Conservation (phyloP, 2,329 filamentous ascomycete genomes). For the Neonectria faginata region DNA sequence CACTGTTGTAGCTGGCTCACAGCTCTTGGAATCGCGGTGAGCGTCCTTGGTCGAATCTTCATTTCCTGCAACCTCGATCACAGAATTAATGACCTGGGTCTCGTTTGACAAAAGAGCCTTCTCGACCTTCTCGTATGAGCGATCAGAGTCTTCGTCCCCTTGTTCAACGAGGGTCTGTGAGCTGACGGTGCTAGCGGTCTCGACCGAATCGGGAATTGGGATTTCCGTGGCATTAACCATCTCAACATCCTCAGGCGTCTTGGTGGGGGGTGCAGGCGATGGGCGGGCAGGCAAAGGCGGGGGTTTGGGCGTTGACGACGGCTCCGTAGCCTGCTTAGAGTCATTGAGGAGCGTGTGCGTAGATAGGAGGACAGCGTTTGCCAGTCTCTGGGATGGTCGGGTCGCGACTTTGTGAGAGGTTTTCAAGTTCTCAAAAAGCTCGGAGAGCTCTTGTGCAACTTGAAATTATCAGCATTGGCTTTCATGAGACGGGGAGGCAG, state of each 20-base stretch:
- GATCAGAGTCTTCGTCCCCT: conserved; percentile 52
- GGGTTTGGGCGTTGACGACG: conserved; percentile 46
- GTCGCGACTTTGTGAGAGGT: conserved; percentile 71
- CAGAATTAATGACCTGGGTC: conserved; percentile 42
- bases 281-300: conserved; percentile 65
- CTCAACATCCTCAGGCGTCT: conserved; percentile 49
- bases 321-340: conserved; percentile 45
- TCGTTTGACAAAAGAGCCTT: conserved; percentile 27
- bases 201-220: conserved; percentile 46
- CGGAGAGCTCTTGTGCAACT: conserved; percentile 81
- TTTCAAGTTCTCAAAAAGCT: conserved; percentile 78
- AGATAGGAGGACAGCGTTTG: conserved; percentile 79
- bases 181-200: conserved; percentile 61
- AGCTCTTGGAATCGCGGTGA: conserved; percentile 5
- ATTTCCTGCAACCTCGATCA: conserved; percentile 38
- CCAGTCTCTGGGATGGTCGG: conserved; percentile 80
- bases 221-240: conserved; percentile 51
- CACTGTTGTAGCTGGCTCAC: conserved; percentile 15
- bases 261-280: conserved; percentile 53
- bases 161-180: conserved; percentile 65
- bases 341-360: conserved; percentile 54
- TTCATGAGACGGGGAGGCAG: background rate
- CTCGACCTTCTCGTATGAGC: conserved; percentile 52
- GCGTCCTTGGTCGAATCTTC: conserved; percentile 29
- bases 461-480: conserved; percentile 43